Percentiles rank a stretch among this genome's conserved stretches.
Evolutionary conservation across 148 eudicot genomes (phyloP).

Genomic region (Silene latifolia): DNA sequence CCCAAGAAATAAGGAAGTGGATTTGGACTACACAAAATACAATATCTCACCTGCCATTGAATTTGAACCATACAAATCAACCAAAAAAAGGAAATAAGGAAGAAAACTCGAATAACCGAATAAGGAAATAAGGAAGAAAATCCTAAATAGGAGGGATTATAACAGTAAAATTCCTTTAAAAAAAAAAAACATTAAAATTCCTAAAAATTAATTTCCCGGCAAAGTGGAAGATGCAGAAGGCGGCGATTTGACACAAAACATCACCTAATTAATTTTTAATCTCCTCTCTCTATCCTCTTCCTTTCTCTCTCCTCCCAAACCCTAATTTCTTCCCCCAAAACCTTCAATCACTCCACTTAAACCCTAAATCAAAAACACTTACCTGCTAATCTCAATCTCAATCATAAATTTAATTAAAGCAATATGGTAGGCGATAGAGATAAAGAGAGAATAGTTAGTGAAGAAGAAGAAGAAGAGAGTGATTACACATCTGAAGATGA

Average conservation of each 20-base stretch:
- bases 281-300: not conserved
- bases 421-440: conserved; percentile 31
- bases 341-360: not conserved
- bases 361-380: not conserved
- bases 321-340: conserved; percentile 24
- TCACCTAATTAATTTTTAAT: not conserved
- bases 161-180: too few relatives aligned
- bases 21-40: too few relatives aligned
- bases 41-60: too few relatives aligned
- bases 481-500: conserved; percentile 49
- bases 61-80: too few relatives aligned
- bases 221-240: conserved; percentile 3
- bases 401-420: not conserved
- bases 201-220: conserved; percentile 31
- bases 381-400: not conserved
- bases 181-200: too few relatives aligned
- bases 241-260: conserved; percentile 13
- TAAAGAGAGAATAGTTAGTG: conserved; percentile 7
- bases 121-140: too few relatives aligned
- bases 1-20: too few relatives aligned
- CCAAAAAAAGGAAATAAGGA: too few relatives aligned
- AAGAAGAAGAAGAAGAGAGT: conserved; percentile 25
- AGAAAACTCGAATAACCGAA: too few relatives aligned
- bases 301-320: conserved; percentile 18
- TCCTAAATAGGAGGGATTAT: too few relatives aligned